phyloP scores from a whole-genome alignment of 192 early-diverging fungal species.

The Coemansia sp. region DNA sequence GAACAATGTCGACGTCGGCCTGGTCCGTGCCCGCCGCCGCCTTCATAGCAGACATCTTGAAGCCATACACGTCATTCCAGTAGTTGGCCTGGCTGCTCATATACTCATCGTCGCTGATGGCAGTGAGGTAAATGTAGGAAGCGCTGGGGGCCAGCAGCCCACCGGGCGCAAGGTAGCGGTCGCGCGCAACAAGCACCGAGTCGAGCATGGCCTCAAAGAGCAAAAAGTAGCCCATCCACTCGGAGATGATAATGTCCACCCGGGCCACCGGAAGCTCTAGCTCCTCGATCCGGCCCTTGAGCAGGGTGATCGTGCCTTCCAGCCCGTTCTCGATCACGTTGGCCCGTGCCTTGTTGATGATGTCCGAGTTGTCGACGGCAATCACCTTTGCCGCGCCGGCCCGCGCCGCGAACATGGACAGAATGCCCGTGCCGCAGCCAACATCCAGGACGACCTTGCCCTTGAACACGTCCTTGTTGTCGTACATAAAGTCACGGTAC shows the following conservation, averaged over 20 bases:
- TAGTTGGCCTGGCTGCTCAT: slow-evolving; percentile 71
- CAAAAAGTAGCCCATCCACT: slow-evolving; percentile 94
- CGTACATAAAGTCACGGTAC: slow-evolving; percentile 89
- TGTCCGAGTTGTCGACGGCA: slow-evolving; percentile 61
- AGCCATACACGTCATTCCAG: slow-evolving; percentile 94
- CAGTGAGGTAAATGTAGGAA: slow-evolving; percentile 87
- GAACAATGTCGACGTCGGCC: slow-evolving; percentile 75
- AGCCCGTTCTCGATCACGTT: slow-evolving; percentile 74
- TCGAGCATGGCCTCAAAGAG: slow-evolving; percentile 94
- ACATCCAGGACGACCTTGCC: slow-evolving; percentile 90
- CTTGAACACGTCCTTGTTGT: slow-evolving; percentile 74
- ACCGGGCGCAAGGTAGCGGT: slow-evolving; percentile 90
- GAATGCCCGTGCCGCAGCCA: slow-evolving; percentile 90
- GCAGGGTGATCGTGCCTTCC: slow-evolving; percentile 79
- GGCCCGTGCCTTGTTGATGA: slow-evolving; percentile 55
- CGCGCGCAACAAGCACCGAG: slow-evolving; percentile 51
- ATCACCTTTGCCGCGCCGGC: slow-evolving; percentile 95
- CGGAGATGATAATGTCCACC: slow-evolving; percentile 94
- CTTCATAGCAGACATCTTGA: slow-evolving; percentile 87
- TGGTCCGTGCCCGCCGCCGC: slow-evolving; percentile 55
- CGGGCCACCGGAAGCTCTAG: slow-evolving; percentile 56
- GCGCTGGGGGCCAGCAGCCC: slow-evolving; percentile 86
- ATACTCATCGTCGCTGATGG: slow-evolving; percentile 75
- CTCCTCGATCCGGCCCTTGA: slow-evolving; percentile 80
- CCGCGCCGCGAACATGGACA: slow-evolving; percentile 93